These are phyloP conservation scores for Neonectria sp. DNA, from an alignment of 2,329 filamentous ascomycete species.

Conservation along the genomic window DNA sequence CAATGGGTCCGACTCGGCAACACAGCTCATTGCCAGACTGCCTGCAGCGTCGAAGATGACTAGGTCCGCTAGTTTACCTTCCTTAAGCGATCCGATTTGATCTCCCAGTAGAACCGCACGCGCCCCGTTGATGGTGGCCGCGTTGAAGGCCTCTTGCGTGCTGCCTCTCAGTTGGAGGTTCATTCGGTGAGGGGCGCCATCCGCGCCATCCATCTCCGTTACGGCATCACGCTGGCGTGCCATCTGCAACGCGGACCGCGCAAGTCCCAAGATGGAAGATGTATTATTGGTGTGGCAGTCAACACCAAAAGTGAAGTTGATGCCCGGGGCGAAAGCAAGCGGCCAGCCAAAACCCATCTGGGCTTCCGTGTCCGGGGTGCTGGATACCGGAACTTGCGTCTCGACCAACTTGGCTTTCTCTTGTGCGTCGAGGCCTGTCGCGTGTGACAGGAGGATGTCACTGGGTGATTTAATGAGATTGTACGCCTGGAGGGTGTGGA, in stretches of 20 bases:
- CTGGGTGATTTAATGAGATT: conserved; percentile 10
- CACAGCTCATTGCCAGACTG: conserved; percentile 19
- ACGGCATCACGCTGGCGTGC: conserved; percentile 20
- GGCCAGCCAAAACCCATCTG: conserved; percentile 19
- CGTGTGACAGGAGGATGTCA: conserved; percentile 16
- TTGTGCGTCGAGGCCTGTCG: background rate
- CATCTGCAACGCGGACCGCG: conserved; percentile 22
- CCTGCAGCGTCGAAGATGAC: conserved; percentile 23
- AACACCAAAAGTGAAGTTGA: conserved; percentile 15
- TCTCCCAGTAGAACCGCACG: conserved; percentile 27
- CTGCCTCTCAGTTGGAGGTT: conserved; percentile 19
- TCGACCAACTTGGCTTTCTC: conserved; percentile 1
- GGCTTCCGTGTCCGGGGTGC: conserved; percentile 12
- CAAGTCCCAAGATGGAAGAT: conserved; percentile 17
- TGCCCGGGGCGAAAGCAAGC: conserved; percentile 1
- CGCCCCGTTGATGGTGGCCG: conserved; percentile 24
- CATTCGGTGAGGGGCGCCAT: conserved; percentile 11
- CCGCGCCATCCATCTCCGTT: background rate
- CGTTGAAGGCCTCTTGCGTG: conserved; percentile 25
- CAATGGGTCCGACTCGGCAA: conserved; percentile 22
- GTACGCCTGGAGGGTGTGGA: conserved; percentile 6
- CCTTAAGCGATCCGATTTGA: conserved; percentile 23
- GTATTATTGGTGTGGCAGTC: conserved; percentile 27
- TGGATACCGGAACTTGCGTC: conserved; percentile 1
- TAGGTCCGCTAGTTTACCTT: conserved; percentile 23